Evolutionary conservation across 352 stramenopile species (phyloP), one percentile per base, ranked within the genome.

Genomic region (Plasmopara muralis): DNA sequence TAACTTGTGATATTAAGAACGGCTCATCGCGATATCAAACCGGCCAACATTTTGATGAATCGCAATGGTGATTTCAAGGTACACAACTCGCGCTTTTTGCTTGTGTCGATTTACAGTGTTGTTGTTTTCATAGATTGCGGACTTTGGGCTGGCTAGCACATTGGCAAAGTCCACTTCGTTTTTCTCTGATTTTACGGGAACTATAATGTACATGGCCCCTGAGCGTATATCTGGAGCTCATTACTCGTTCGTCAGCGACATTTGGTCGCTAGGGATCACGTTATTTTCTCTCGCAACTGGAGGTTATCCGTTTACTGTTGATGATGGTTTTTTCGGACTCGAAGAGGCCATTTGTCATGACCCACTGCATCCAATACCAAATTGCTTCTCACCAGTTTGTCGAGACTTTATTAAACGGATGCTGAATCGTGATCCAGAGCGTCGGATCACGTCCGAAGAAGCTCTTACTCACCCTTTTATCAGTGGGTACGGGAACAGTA

Each of bases 171-270:
- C 76, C 13, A 68, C 73, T 29, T 87, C 82, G 1, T 89, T 85
- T 29, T 89, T 87, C 56, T 92, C 82, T 29, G 77, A 90, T 39
- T 94, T 94, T 39, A 74, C 89, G 50, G 92, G 90, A 38, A 98
- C 92, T 1, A 82, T 97, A 62, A 96, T 94, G 68, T 98, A 97
- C 74, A 98, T 98, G 93, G 82, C 87, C 0, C 93, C 93, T 0
- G 91, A 98, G 58, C 75, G 93, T 4, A 95, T 98, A 35, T 77
- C 80, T 2, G 88, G 88, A 0, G 66, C 93, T 15, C 63, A 73
- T 14, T 98, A 98, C 62, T 78, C 68, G 12, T 94, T 81, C 35
- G 70, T 83, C 12, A 89, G 79, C 43, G 81, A 92, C 30, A 47
- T 88, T 4, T 93, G 83, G 81, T 89, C 83, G 4, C 67, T 93